These are phyloP conservation scores for Cyclotella sp. DNA, from an alignment of 108 stramenopile species.

Conservation along the genomic window DNA sequence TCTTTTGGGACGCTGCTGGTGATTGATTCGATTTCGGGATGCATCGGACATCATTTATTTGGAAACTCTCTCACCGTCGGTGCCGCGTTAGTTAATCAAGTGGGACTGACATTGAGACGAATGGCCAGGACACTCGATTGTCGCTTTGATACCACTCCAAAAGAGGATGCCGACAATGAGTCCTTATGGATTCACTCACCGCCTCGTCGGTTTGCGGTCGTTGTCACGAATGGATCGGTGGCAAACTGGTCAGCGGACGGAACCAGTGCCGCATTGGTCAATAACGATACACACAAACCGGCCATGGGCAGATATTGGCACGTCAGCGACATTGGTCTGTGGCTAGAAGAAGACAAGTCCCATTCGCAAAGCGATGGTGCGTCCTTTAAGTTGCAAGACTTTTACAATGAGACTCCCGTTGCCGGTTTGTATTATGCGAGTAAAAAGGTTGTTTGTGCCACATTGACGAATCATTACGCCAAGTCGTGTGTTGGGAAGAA, in stretches of 20 bases:
- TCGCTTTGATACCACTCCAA: background rate
- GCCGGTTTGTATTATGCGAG: constrained; percentile 19
- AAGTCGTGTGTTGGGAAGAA: constrained; percentile 25
- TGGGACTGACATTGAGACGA: constrained; percentile 40
- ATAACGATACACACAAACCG: constrained; percentile 17
- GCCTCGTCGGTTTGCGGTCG: constrained; percentile 42
- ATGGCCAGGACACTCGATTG: constrained; percentile 40
- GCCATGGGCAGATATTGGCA: constrained; percentile 57
- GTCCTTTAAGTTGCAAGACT: background rate
- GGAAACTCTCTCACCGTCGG: constrained; percentile 14
- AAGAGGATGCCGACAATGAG: background rate
- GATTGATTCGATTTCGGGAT: constrained; percentile 55
- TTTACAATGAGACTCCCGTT: constrained; percentile 20
- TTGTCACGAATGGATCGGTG: constrained; percentile 47
- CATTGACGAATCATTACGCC: constrained; percentile 45
- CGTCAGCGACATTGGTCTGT: constrained; percentile 46
- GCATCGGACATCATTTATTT: constrained; percentile 48
- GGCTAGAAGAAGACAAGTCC: constrained; percentile 30
- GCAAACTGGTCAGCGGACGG: constrained; percentile 26
- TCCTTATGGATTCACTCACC: background rate
- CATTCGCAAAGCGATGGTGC: background rate
- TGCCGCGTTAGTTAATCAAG: constrained; percentile 42
- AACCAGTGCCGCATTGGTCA: background rate
- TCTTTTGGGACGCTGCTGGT: constrained; percentile 31
- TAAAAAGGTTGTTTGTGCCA: constrained; percentile 40